Percentiles rank a stretch among this genome's conserved stretches.
Evolutionary conservation across 768 basidiomycete genomes (phyloP).

Genomic region (Phaffia australis): DNA sequence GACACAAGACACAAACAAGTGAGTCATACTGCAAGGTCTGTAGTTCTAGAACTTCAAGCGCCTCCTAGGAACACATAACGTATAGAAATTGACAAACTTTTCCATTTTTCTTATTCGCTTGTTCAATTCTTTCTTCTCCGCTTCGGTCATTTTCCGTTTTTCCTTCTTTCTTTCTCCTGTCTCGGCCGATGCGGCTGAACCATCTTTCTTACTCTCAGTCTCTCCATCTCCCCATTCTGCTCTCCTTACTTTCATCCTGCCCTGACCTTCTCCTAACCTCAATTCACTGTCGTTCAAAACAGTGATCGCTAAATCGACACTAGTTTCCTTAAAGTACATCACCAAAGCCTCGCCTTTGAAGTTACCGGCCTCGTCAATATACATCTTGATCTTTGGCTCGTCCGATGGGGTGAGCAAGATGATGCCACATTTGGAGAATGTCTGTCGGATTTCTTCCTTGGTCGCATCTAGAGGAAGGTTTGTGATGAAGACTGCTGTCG

Average conservation of each 20-base stretch:
- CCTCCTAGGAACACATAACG: not conserved
- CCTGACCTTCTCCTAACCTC: slow-evolving; percentile 60
- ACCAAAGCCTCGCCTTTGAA: slow-evolving; percentile 93
- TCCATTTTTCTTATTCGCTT: slow-evolving; percentile 37
- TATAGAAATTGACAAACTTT: slow-evolving; percentile 44
- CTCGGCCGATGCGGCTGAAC: slow-evolving; percentile 13
- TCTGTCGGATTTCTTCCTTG: slow-evolving; percentile 59
- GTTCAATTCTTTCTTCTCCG: slow-evolving; percentile 36
- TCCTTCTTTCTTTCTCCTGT: slow-evolving; percentile 34
- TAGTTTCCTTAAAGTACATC: slow-evolving; percentile 94
- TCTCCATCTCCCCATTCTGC: slow-evolving; percentile 34
- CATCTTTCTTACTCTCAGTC: slow-evolving; percentile 51
- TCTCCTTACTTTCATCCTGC: slow-evolving; percentile 36
- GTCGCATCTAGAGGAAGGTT: slow-evolving; percentile 68
- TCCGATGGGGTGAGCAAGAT: slow-evolving; percentile 87
- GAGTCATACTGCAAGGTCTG: not conserved
- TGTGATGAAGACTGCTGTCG: slow-evolving; percentile 79
- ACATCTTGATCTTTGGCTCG: slow-evolving; percentile 88
- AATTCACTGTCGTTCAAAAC: slow-evolving; percentile 88
- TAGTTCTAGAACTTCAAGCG: slow-evolving; percentile 10
- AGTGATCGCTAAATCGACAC: slow-evolving; percentile 70
- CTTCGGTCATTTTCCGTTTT: slow-evolving; percentile 38
- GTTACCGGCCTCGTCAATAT: slow-evolving; percentile 63
- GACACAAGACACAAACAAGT: not conserved
- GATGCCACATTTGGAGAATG: slow-evolving; percentile 85